Evolutionary conservation across 1,284 basidiomycete genomes (phyloP).

Genomic region (Phylloporus sp.): DNA sequence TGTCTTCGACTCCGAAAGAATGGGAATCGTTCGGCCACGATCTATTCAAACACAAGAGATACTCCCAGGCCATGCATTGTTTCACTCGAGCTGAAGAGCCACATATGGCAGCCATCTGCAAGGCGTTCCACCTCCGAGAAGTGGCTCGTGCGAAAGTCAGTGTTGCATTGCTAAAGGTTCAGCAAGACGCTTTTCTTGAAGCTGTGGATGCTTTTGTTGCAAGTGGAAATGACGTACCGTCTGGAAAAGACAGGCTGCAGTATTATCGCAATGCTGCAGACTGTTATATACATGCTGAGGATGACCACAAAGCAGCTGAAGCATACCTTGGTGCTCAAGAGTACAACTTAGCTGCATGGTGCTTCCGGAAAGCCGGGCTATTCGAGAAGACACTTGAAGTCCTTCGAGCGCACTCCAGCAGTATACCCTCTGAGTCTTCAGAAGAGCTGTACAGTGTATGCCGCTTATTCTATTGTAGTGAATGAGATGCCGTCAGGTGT

Average conservation of each 20-base stretch:
- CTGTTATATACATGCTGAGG: conserved; percentile 50
- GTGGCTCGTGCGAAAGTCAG: conserved; percentile 39
- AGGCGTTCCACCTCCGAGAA: conserved; percentile 50
- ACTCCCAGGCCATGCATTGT: conserved; percentile 62
- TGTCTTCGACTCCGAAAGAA: conserved; percentile 51
- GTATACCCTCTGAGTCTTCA: conserved; percentile 41
- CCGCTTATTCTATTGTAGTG: conserved; percentile 55
- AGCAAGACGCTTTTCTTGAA: conserved; percentile 43
- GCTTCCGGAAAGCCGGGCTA: conserved; percentile 51
- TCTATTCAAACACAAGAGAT: conserved; percentile 60
- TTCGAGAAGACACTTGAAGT: conserved; percentile 60
- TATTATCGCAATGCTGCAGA: conserved; percentile 58
- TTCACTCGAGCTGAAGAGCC: conserved; percentile 56
- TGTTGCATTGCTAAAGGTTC: conserved; percentile 24
- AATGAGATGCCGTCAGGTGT: conserved; percentile 37
- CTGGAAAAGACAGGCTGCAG: conserved; percentile 32
- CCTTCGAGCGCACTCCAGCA: conserved; percentile 38
- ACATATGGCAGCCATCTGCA: conserved; percentile 49
- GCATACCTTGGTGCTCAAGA: conserved; percentile 48
- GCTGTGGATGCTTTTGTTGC: conserved; percentile 55
- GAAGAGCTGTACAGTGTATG: conserved; percentile 51
- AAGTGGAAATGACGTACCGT: conserved; percentile 41
- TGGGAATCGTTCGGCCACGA: conserved; percentile 57
- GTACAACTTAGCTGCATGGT: conserved; percentile 49
- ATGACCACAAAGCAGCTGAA: conserved; percentile 49